Evolutionary conservation across 164 flowering plant genomes (phyloP).

Genomic region (Tinospora cordifolia): DNA sequence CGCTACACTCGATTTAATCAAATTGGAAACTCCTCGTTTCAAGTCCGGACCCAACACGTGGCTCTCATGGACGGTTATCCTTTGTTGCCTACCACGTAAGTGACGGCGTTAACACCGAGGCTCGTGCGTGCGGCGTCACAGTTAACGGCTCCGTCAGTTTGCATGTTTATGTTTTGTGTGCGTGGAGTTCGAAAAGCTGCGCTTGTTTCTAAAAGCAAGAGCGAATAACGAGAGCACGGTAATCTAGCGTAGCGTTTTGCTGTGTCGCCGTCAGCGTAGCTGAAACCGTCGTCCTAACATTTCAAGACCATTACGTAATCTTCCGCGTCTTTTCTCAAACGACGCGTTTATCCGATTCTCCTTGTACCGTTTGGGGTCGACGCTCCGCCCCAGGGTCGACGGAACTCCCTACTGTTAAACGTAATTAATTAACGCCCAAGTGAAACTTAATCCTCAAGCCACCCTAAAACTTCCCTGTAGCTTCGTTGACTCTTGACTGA

Average conservation of each 20-base stretch:
- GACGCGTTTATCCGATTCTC: too few species aligned
- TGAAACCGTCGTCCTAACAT: not conserved
- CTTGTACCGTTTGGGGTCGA: too few species aligned
- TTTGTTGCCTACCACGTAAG: constrained; percentile 1
- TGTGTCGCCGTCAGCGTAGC: not conserved
- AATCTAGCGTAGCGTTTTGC: not conserved
- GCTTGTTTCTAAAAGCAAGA: constrained; percentile 1
- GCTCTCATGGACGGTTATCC: not conserved
- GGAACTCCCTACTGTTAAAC: too few species aligned
- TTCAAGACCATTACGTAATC: too few species aligned
- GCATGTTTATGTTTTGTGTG: not conserved
- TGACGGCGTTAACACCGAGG: constrained; percentile 12
- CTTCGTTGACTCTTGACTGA: too few species aligned
- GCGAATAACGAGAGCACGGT: not conserved
- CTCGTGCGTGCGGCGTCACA: not conserved
- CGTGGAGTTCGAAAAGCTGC: constrained; percentile 1
- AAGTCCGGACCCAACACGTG: constrained; percentile 21
- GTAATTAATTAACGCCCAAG: too few species aligned
- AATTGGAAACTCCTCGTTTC: constrained; percentile 9
- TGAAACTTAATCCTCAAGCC: too few species aligned
- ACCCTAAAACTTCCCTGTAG: too few species aligned
- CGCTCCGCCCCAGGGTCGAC: too few species aligned
- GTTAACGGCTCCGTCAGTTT: not conserved
- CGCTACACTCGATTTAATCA: constrained; percentile 12
- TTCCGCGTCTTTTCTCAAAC: too few species aligned